Base-by-base conservation (phyloP, 163 green algal genomes). In the Scenedesmus sp. region DNA sequence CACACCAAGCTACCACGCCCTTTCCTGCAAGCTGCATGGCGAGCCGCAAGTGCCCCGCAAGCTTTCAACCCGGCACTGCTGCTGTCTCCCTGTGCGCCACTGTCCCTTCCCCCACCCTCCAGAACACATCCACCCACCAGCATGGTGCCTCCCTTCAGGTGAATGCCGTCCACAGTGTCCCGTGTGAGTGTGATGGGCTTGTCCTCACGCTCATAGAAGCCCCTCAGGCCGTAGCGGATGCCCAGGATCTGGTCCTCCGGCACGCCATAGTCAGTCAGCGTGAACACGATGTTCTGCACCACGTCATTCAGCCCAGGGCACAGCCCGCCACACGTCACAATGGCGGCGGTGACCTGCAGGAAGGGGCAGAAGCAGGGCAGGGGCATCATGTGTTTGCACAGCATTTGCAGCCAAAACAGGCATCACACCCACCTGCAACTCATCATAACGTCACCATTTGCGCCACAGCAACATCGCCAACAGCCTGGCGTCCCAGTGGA, bases 271-370 rank as follows among this genome's bases (percentile, higher is more conserved):
- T 98, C 95, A 0, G 93, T 92, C 79, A 99, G 95, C 74, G 97
- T 98, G 92, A 94, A 96, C 86, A 98, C 96, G 34, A 98, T 96
- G 92, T 96, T 96, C 87, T 98, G 96, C 8, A 99, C 94, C 52
- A 99, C 98, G 91, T 99, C 98, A 90, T 99, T 99, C 56, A 99
- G 95, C 3, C 98, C 98, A 12, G 98, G 98, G 93, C 98, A 99
- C 74, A 99, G 96, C 0, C 98, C 98, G 9, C 98, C 98, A 91
- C 98, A 99, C 3, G 98, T 99, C 20, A 99, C 97, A 12, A 99
- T 97, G 1, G 98, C 98, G 18, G 98, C 98, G 26, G 94, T 97
- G 26, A 99, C 98, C 94, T 98, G 94, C 82, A 89, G 82, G 6
- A 90, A 85, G 34, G 10, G 9, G 60, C 77, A 74, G 46, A 23